phyloP scores from a whole-genome alignment of 1,284 basidiomycete species.

The Erythrobasidium hasegawianum region DNA sequence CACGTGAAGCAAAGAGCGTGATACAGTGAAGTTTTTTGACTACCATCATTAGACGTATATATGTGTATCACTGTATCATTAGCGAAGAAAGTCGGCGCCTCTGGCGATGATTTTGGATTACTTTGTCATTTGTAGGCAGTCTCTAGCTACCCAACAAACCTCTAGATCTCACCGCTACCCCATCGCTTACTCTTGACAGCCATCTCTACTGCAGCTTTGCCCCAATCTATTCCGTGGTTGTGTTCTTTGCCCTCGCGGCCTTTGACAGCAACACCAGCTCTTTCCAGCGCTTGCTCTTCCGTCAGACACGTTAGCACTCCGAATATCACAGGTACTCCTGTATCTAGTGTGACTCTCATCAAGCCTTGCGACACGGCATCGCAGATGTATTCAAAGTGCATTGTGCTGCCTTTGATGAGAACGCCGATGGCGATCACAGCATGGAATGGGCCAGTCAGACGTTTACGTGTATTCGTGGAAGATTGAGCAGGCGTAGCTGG shows the following conservation, averaged over 20 bases:
- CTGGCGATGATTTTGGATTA: background rate
- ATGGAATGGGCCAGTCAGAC: conserved; percentile 71
- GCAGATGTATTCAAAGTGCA: conserved; percentile 99
- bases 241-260: conserved; percentile 66
- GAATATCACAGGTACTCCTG: conserved; percentile 91
- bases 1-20: background rate
- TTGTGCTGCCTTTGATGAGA: conserved; percentile 93
- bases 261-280: conserved; percentile 65
- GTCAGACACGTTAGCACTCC: conserved; percentile 89
- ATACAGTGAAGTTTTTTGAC: no score
- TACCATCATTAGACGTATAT: no score
- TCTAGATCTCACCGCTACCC: conserved; percentile 65
- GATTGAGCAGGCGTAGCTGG: conserved; percentile 50
- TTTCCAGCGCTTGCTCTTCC: conserved; percentile 89
- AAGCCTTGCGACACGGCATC: conserved; percentile 86
- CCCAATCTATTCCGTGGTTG: conserved; percentile 97
- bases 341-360: conserved; percentile 90
- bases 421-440: conserved; percentile 95
- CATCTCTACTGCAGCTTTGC: conserved; percentile 88
- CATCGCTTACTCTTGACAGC: conserved; percentile 67
- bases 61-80: no score
- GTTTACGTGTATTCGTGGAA: conserved; percentile 42
- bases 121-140: background rate
- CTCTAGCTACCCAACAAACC: background rate
- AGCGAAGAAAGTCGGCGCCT: background rate